Evolutionary conservation across 169 alveolate genomes (phyloP).

Genomic region (Plasmodium relictum): DNA sequence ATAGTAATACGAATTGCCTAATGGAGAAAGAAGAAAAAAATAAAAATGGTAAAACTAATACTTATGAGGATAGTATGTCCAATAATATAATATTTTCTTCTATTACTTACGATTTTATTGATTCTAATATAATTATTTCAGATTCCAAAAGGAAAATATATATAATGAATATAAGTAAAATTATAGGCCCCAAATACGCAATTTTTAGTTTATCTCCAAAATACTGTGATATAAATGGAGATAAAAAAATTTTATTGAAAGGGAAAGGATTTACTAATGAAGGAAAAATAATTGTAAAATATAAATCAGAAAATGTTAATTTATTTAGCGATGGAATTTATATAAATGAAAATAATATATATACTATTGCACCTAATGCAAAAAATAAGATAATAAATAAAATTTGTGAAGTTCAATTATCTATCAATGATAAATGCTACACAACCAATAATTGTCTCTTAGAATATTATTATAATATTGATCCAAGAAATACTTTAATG

Average conservation of each 20-base stretch:
- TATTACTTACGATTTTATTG: conserved; percentile 61
- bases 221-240: conserved; percentile 54
- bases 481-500: conserved; percentile 43
- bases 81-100: conserved; percentile 27
- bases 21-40: conserved; percentile 4
- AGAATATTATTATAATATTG: conserved; percentile 62
- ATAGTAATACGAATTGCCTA: not conserved
- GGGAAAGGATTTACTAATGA: conserved; percentile 73
- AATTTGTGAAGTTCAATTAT: conserved; percentile 54
- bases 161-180: conserved; percentile 57
- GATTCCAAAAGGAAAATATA: conserved; percentile 42
- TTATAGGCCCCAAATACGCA: conserved; percentile 72
- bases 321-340: conserved; percentile 64
- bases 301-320: conserved; percentile 32
- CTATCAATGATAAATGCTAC: conserved; percentile 72
- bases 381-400: conserved; percentile 47
- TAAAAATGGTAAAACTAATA: not conserved
- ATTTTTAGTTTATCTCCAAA: conserved; percentile 47
- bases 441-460: conserved; percentile 57
- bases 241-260: conserved; percentile 41
- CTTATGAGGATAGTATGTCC: conserved; percentile 9
- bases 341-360: conserved; percentile 68
- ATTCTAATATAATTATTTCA: conserved; percentile 47
- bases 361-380: conserved; percentile 62
- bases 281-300: conserved; percentile 47